Conservation (phyloP, 306 rosid genomes). For the Biancaea sappan region DNA sequence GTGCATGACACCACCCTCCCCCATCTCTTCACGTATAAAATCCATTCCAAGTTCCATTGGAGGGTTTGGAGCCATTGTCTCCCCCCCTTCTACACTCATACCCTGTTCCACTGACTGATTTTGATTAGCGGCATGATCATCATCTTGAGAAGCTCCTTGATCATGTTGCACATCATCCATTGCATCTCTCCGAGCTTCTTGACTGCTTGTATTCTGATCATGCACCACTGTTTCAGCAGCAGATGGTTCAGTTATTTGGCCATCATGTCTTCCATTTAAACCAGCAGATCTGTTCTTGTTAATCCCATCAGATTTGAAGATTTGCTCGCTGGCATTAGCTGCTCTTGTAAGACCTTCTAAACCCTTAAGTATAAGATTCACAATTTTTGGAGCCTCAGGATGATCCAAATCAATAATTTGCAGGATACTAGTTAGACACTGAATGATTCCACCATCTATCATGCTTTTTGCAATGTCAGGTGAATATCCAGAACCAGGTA, state of each 20-base stretch:
- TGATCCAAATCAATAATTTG: conserved; percentile 97
- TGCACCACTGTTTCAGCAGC: conserved; percentile 49
- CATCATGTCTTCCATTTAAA: conserved; percentile 68
- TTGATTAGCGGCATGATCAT: conserved; percentile 49
- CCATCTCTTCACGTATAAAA: conserved; percentile 89
- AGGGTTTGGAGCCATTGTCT: conserved; percentile 58
- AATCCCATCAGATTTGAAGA: conserved; percentile 72
- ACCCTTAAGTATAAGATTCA: conserved; percentile 83
- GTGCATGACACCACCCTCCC: conserved; percentile 74
- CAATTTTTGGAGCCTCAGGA: conserved; percentile 94
- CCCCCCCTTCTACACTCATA: conserved; percentile 79
- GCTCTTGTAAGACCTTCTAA: conserved; percentile 92
- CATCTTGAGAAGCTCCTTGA: conserved; percentile 58
- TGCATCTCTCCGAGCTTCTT: conserved; percentile 57
- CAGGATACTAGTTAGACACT: conserved; percentile 76
- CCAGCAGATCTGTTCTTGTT: conserved; percentile 70
- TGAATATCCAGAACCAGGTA: conserved; percentile 94
- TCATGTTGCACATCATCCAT: conserved; percentile 55
- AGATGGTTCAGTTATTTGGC: conserved; percentile 57
- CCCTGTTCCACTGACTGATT: conserved; percentile 67
- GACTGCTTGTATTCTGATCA: conserved; percentile 60
- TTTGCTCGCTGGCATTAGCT: conserved; percentile 91
- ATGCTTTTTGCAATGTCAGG: conserved; percentile 96
- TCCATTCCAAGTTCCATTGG: conserved; percentile 84
- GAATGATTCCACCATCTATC: conserved; percentile 96